A percentile compares a stretch with the other conserved stretches of the same genome.
These are phyloP conservation scores for Laetiporus sulphureus DNA, from an alignment of 1,284 basidiomycete genomes.

Conservation along the genomic window DNA sequence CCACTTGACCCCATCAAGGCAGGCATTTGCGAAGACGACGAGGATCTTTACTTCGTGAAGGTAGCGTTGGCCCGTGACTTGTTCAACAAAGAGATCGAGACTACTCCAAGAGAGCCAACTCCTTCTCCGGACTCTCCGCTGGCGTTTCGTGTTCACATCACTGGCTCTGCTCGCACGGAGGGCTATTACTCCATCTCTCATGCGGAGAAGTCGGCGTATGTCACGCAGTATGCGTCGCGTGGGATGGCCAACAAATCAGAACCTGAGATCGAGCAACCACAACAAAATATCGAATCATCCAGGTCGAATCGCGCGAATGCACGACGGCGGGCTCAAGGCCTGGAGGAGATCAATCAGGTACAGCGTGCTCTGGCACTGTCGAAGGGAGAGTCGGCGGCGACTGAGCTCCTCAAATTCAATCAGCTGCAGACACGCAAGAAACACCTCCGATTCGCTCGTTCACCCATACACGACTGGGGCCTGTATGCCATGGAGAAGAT, in stretches of 20 bases:
- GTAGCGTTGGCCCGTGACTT: conserved; percentile 45
- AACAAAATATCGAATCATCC: conserved; percentile 65
- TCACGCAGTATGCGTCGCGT: conserved; percentile 69
- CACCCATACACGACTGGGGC: conserved; percentile 98
- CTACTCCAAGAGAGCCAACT: conserved; percentile 25
- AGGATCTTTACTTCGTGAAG: conserved; percentile 85
- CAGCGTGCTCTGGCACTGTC: conserved; percentile 69
- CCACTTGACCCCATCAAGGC: conserved; percentile 48
- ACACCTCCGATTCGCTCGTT: conserved; percentile 91
- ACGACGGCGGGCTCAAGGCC: conserved; percentile 86
- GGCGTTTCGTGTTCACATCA: conserved; percentile 62
- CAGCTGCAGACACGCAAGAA: conserved; percentile 98
- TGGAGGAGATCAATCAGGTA: conserved; percentile 90
- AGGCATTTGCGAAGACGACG: conserved; percentile 79
- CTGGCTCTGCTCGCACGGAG: conserved; percentile 86
- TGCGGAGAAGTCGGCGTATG: conserved; percentile 87
- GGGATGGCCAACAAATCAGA: conserved; percentile 32
- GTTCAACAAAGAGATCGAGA: conserved; percentile 21
- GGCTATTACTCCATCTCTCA: conserved; percentile 94
- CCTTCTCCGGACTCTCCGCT: conserved; percentile 27
- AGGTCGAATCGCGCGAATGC: conserved; percentile 92
- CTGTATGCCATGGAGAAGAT: conserved; percentile 95
- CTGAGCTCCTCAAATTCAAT: conserved; percentile 90
- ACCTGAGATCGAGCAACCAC: conserved; percentile 33
- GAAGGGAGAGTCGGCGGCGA: conserved; percentile 64